A percentile compares a stretch with the other conserved stretches of the same genome.
Evolutionary conservation across 2,329 filamentous ascomycete species (phyloP).

Genomic region (Colletotrichum camelliae): DNA sequence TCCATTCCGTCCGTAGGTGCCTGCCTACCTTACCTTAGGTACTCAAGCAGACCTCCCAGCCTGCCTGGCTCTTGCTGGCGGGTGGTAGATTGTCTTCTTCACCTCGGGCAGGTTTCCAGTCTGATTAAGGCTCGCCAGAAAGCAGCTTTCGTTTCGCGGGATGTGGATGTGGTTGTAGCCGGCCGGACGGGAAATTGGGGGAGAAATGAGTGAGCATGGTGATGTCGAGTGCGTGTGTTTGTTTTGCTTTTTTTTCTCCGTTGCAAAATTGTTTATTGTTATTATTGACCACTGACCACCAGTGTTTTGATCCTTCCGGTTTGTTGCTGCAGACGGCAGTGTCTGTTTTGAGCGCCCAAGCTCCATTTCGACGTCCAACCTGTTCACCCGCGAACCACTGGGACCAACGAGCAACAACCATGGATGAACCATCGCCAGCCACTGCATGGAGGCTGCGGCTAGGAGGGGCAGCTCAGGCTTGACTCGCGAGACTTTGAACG

Average conservation of each 20-base stretch:
- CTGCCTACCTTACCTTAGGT: no score
- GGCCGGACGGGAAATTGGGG: neutral
- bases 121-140: neutral
- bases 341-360: neutral
- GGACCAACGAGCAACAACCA: neutral
- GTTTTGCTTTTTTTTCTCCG: neutral
- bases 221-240: neutral
- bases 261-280: neutral
- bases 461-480: neutral
- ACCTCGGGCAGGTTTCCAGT: neutral
- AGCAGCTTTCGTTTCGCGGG: neutral
- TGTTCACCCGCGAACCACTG: neutral
- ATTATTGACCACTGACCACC: neutral
- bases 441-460: neutral
- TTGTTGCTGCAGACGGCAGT: neutral
- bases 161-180: neutral
- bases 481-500: constrained; percentile 11
- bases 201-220: neutral
- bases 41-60: neutral
- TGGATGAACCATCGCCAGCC: constrained; percentile 9
- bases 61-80: neutral
- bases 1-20: neutral
- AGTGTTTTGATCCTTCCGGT: neutral
- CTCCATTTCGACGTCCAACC: neutral
- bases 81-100: neutral